Evolutionary conservation across 176 grass and related monocot species (phyloP).

Genomic region (Juncus effusus): DNA sequence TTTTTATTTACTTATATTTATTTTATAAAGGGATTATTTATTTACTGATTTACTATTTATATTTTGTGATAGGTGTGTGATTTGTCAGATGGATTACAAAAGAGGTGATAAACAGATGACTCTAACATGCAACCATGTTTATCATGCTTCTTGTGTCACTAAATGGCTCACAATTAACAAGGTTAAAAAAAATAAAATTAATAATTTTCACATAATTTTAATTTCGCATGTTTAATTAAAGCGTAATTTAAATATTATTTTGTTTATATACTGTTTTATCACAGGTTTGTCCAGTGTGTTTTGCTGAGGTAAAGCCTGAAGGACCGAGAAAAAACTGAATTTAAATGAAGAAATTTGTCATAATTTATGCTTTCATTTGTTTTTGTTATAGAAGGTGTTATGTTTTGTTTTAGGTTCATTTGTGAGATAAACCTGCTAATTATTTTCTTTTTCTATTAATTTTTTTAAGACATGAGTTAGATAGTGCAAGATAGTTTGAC

Average conservation of each 20-base stretch:
- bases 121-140: conserved; percentile 90
- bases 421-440: neutral
- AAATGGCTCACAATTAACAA: conserved; percentile 97
- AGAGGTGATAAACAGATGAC: conserved; percentile 90
- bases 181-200: conserved; percentile 32
- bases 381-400: neutral
- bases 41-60: conserved; percentile 18
- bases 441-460: neutral
- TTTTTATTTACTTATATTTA: conserved; percentile 4
- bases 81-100: conserved; percentile 96
- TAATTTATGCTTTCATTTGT: conserved; percentile 19
- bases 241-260: conserved; percentile 13
- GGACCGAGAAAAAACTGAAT: conserved; percentile 52
- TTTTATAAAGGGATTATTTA: conserved; percentile 4
- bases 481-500: too few species aligned
- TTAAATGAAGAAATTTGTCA: neutral
- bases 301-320: conserved; percentile 59
- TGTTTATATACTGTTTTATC: conserved; percentile 15
- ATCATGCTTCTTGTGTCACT: conserved; percentile 72
- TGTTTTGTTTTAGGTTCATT: neutral
- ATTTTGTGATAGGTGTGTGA: conserved; percentile 61
- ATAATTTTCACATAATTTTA: neutral
- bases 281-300: conserved; percentile 89
- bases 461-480: too few species aligned
- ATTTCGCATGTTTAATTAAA: neutral